phyloP scores from a whole-genome alignment of 345 rosid genomes.

The Noccaea bulbosa region DNA sequence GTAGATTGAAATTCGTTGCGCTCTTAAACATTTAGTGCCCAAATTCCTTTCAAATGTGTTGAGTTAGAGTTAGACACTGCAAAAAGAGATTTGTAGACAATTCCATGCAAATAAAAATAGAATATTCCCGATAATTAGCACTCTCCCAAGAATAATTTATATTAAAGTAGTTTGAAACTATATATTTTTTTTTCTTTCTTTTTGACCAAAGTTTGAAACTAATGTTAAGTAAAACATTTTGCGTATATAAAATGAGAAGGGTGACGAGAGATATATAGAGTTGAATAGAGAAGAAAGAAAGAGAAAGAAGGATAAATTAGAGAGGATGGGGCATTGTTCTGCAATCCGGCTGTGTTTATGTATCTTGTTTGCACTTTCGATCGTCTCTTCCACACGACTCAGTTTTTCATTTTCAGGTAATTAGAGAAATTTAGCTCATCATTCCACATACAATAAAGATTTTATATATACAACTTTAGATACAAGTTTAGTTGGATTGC shows the following conservation, averaged over 20 bases:
- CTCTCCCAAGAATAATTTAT: constrained; percentile 2
- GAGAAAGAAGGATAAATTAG: not conserved
- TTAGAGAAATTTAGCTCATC: not conserved
- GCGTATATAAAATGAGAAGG: constrained; percentile 38
- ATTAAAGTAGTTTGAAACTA: constrained; percentile 21
- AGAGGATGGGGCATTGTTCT: constrained; percentile 32
- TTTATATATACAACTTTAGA: not conserved
- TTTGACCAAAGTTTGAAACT: constrained; percentile 24
- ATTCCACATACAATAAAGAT: constrained; percentile 14
- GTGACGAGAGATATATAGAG: constrained; percentile 11
- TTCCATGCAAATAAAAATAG: not conserved
- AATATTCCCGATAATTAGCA: constrained; percentile 2
- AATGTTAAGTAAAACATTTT: constrained; percentile 14
- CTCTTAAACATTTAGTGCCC: constrained; percentile 15
- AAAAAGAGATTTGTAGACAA: not conserved
- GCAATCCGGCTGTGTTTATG: constrained; percentile 38
- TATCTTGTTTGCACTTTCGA: constrained; percentile 37
- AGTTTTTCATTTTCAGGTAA: constrained; percentile 47
- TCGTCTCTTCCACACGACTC: constrained; percentile 47
- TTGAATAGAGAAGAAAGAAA: constrained; percentile 24
- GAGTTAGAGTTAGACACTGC: not conserved
- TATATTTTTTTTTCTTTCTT: too few relatives aligned
- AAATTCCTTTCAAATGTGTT: not conserved
- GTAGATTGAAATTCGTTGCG: not conserved
- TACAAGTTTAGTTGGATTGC: not conserved